A percentile compares a stretch with the other conserved stretches of the same genome.
Evolutionary conservation across 2,329 filamentous ascomycete genomes (phyloP).

Genomic region (Beauveria sp.): DNA sequence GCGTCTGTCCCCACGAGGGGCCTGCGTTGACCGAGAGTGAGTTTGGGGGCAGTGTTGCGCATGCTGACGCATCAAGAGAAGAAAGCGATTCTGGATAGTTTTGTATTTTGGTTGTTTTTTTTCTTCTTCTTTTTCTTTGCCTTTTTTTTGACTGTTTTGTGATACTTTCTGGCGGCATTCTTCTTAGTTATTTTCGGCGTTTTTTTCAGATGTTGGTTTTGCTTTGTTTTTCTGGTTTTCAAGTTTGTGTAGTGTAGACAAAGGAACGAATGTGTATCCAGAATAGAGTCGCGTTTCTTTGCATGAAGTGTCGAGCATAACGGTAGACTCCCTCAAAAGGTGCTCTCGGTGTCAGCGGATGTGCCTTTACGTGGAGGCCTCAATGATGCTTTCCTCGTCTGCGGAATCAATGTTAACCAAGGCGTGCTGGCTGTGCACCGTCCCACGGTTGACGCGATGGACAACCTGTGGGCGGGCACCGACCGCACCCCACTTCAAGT

Average conservation of each 20-base stretch:
- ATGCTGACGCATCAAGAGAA: neutral
- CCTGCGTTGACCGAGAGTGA: neutral
- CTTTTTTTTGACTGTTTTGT: neutral
- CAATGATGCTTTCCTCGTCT: constrained; percentile 21
- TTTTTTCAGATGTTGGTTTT: neutral
- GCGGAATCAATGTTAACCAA: constrained; percentile 36
- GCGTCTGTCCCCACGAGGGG: neutral
- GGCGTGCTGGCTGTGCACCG: constrained; percentile 46
- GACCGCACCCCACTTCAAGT: constrained; percentile 46
- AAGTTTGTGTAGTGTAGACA: neutral
- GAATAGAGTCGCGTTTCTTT: neutral
- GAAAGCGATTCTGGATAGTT: neutral
- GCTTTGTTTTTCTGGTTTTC: neutral
- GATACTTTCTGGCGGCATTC: neutral
- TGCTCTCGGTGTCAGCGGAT: neutral
- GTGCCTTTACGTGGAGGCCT: neutral
- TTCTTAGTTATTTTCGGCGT: neutral
- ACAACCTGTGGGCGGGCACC: constrained; percentile 48
- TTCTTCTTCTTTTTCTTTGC: neutral
- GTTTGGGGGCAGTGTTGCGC: neutral
- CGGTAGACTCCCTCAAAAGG: neutral
- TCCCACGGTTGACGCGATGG: constrained; percentile 37
- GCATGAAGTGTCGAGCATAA: neutral
- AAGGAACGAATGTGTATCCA: neutral
- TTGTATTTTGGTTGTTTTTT: neutral